Base-by-base conservation (phyloP, 495 filamentous ascomycete species). In the Bombardia bombarda region DNA sequence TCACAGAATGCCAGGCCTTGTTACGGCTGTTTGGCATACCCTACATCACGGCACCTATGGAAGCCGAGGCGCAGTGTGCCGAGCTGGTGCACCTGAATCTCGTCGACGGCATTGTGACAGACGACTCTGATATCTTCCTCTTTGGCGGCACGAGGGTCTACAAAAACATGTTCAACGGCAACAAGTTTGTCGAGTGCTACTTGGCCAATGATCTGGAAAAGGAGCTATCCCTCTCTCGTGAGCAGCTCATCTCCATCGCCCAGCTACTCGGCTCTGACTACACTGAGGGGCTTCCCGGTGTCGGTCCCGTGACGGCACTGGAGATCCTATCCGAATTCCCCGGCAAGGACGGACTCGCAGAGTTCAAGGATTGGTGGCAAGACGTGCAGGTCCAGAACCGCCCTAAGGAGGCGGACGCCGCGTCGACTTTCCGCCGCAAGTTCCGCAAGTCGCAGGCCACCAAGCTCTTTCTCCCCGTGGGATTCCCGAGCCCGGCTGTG, bases 111-210 rank as follows among this genome's bases (percentile, higher is more conserved):
- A 94, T 97, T 50, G 89, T 98, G n/a, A 98, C 92, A 0, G 92
- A 98, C 55, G 92, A 98, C 57, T 87, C 80, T 10, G 92, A 98
- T 70, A 89, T 81, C n/a, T 97, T 98, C 57, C 77, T 98, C 10
- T 98, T 98, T 55, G 92, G 92, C 31, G 92, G 92, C 23, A 97
- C 88, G 0, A 74, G 92, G 13, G 83, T 98, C 14, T 98, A 97
- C 71, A 96, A 97, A 49, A 96, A 98, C 68, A 93, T 97, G 88
- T 98, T 98, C 74, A 97, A 95, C 60, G 83, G 84, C 53, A 86
- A 88, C 63, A 97, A 97, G 53, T 93, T 83, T 52, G 92, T 98
- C 32, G 93, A 98, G 66, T 97, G 92, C 63, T 98, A 96, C 53
- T 77, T 98, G 20, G 66, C 80, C n/a, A 68, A 69, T 3, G 90